Base-by-base conservation (phyloP, 176 grass and related monocot genomes). In the Oryza longistaminata region DNA sequence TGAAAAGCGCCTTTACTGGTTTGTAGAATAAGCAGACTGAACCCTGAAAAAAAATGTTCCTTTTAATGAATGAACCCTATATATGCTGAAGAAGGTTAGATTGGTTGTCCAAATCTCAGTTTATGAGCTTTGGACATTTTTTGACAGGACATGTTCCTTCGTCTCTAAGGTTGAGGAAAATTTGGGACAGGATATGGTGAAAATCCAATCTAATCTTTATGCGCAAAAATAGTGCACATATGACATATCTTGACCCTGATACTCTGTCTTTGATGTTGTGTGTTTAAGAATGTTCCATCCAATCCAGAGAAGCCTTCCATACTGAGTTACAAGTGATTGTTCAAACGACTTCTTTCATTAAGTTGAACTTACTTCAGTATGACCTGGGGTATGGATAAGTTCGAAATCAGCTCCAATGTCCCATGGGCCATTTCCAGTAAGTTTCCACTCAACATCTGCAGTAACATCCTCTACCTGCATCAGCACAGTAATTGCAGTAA, bases 391-490 rank as follows among this genome's bases (percentile, higher is more conserved):
- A 78, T 95, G 43, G 55, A 95, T 91, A 77, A 95, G 87, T 77
- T 91, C 68, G 60, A 95, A 90, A 74, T 93, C 92, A 69, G 61
- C 84, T 68, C 80, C 89, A 75, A 95, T 93, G 77, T 61, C 90
- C 91, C 95, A 97, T 19, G 95, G 95, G 16, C 95, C 92, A 84
- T 90, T 86, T 64, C 95, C 95, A 77, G 91, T 35, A 70, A 97
- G 85, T 72, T 95, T 86, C 82, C 85, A 86, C 76, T 97, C 95
- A 48, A 95, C 92, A 91, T 93, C 79, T 45, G 50, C 85, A 70
- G 95, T 97, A 71, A 12, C 69, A 68, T 49, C 34, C 39, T 90
- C 85, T 24, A 95, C 89, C 95, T 95, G 88, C 66, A 62, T 62
- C 49, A 71, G 10, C 53, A 80, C 27, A 65, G 7, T 82, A 46